Percentiles rank a stretch among this genome's conserved stretches.
These are phyloP conservation scores for Fusarium neocosmosporiellum DNA, from an alignment of 2,329 filamentous ascomycete genomes.

Conservation along the genomic window DNA sequence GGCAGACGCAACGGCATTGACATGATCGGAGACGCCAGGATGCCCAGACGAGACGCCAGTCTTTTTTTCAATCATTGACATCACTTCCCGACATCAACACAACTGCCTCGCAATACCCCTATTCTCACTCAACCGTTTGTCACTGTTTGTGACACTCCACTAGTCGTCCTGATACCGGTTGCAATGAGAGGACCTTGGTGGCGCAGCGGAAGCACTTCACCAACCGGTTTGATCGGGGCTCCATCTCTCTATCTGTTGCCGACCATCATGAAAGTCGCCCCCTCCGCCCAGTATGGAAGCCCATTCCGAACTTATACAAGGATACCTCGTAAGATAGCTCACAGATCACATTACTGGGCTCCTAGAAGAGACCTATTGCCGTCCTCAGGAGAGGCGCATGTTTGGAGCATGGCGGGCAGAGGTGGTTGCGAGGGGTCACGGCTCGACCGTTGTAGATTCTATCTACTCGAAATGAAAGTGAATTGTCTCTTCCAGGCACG, in stretches of 20 bases:
- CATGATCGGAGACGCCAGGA: too few species aligned
- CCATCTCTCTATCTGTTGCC: not conserved
- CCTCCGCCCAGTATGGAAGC: too few species aligned
- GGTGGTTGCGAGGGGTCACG: not conserved
- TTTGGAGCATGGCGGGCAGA: not conserved
- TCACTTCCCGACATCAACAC: too few species aligned
- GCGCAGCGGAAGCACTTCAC: too few species aligned
- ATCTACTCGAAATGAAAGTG: not conserved
- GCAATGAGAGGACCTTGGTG: too few species aligned
- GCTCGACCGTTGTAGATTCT: not conserved
- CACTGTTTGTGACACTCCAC: too few species aligned
- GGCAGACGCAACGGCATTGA: too few species aligned
- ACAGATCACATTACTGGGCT: not conserved
- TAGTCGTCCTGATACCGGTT: too few species aligned
- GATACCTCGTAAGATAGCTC: not conserved
- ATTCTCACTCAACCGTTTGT: too few species aligned
- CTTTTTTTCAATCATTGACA: too few species aligned
- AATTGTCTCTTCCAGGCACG: not conserved
- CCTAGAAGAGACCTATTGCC: not conserved
- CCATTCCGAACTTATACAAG: not conserved
- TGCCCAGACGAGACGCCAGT: too few species aligned
- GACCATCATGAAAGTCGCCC: not conserved
- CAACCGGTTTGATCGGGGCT: not conserved
- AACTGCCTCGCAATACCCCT: too few species aligned
- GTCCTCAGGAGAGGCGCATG: not conserved